Base-by-base conservation (phyloP, 805 yeast species). In the Middelhovenomyces tepae region DNA sequence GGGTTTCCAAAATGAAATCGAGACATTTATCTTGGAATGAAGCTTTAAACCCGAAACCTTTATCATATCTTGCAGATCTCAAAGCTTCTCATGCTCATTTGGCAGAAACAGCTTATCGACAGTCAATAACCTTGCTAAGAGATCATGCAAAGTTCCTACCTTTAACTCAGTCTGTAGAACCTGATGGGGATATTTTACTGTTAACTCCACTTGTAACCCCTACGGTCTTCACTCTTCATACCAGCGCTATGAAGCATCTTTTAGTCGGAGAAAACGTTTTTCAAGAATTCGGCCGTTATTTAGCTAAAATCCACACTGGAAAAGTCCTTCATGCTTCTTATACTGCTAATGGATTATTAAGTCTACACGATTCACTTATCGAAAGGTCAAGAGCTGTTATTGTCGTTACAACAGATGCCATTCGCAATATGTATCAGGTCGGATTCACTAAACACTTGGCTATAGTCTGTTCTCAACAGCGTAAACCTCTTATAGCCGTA, bases 381-480 rank as follows among this genome's bases (percentile, higher is more conserved):
- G 73, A 69, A 31, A 57, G 62, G 30, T 60, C 75, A 5, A 67
- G 68, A 35, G 66, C 70, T 7, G 57, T 73, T 20, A 69, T 53
- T 21, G 39, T 53, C 9, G 46, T 53, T 20, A 53, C 78, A 7
- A 70, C 78, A 3, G 78, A 73, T 42, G 75, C 78, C 7, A 56
- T 69, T 18, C 54, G 78, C 37, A 73, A 74, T 48, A 67, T 72
- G 69, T 73, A 71, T 45, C 80, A 74, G 51, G 68, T 72, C 19
- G 75, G 76, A 5, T 65, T 74, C 19, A 72, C 75, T 15, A 75
- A 74, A 43, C 73, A 71, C 40, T 67, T 74, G 5, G 59, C 72
- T 2, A 60, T 71, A 13, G 55, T 73, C 10, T 74, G 81, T 48
- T 70, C 73, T 7, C 53, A 15, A 59, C 60, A 40, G 36, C 59